phyloP scores from a whole-genome alignment of 768 basidiomycete genomes.

The Kockovaella imperatae region DNA sequence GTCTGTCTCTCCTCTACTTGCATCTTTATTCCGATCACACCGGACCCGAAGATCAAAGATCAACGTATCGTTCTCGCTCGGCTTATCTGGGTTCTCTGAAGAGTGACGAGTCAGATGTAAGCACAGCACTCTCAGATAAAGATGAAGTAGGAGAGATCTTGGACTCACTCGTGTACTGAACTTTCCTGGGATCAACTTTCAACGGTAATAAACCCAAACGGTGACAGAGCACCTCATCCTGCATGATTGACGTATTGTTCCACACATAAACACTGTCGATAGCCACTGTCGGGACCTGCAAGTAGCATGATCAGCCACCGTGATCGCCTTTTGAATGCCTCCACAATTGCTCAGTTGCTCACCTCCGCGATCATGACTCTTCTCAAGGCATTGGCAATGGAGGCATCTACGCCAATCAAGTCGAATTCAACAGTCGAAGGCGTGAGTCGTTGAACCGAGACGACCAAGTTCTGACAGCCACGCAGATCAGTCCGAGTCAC shows the following conservation, averaged over 20 bases:
- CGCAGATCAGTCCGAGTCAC: neutral
- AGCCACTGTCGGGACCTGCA: conserved; percentile 78
- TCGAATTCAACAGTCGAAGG: conserved; percentile 86
- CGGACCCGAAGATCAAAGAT: conserved; percentile 68
- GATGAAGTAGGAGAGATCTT: neutral
- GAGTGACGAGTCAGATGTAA: conserved; percentile 8
- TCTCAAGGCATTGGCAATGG: conserved; percentile 88
- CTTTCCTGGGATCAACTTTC: conserved; percentile 67
- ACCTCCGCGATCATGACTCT: conserved; percentile 93
- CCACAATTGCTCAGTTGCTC: conserved; percentile 17
- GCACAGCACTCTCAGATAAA: neutral
- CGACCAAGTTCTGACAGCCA: conserved; percentile 54
- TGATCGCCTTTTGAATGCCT: neutral
- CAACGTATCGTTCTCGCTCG: conserved; percentile 79
- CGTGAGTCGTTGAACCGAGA: conserved; percentile 70
- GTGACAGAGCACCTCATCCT: conserved; percentile 86
- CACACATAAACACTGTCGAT: conserved; percentile 86
- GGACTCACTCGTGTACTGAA: conserved; percentile 49
- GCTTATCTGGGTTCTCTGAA: conserved; percentile 43
- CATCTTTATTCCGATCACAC: conserved; percentile 55
- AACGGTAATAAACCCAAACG: conserved; percentile 87
- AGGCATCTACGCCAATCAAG: conserved; percentile 87
- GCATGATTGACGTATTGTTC: conserved; percentile 90
- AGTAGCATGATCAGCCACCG: neutral
- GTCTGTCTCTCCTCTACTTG: conserved; percentile 52